Conservation (phyloP, 2,329 filamentous ascomycete species). For the Alternaria tenuissima region DNA sequence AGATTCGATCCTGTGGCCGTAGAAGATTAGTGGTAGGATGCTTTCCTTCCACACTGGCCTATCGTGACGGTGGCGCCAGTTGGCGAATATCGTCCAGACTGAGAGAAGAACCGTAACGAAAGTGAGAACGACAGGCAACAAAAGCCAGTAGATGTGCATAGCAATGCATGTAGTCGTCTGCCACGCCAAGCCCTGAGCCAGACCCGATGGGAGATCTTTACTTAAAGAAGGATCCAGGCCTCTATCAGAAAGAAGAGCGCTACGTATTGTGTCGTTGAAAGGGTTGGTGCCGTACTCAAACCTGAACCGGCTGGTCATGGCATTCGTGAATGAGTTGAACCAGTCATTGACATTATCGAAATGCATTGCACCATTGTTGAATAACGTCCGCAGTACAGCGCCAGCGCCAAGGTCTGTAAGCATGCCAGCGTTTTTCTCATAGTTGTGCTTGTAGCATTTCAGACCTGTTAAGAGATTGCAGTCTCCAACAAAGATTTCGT, state of each 20-base stretch:
- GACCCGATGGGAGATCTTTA: background rate
- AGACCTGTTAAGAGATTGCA: too few relatives aligned
- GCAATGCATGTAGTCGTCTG: background rate
- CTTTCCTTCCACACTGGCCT: background rate
- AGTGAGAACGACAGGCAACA: background rate
- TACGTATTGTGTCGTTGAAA: background rate
- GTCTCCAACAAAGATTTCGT: too few relatives aligned
- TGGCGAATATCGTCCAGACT: background rate
- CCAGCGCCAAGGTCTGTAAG: background rate
- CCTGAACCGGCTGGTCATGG: background rate
- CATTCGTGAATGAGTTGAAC: background rate
- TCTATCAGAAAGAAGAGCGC: background rate
- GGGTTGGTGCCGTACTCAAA: background rate
- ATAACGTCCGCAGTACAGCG: background rate
- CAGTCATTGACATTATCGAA: rapidly evolving
- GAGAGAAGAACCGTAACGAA: background rate
- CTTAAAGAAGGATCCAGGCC: background rate
- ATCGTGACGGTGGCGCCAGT: background rate
- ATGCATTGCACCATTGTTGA: background rate
- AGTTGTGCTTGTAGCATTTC: too few relatives aligned
- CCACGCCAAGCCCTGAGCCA: background rate
- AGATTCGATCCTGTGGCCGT: background rate
- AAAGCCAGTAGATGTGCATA: background rate
- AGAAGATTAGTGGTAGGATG: background rate
- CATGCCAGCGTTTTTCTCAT: background rate